Evolutionary conservation across 2,329 filamentous ascomycete genomes (phyloP), one percentile per base, ranked within the genome.

Genomic region (Colletotrichum tamarilloi): DNA sequence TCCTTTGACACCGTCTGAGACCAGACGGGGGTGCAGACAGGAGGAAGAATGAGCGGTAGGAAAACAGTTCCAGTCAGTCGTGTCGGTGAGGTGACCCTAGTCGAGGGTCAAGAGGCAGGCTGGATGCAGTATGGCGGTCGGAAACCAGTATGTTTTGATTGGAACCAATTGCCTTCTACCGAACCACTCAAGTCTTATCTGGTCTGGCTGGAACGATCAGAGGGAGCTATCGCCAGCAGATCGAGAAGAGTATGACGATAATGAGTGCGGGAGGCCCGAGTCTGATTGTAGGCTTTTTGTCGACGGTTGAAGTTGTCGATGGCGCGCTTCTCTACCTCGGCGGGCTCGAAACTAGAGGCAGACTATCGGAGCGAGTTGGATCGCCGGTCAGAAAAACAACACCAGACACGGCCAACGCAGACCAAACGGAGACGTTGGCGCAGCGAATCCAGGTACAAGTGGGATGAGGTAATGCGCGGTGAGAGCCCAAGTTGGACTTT

Each of bases 301-400:
- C 35, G 46, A 73, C 14, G 30, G 35, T 38, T 24, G 60, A 60
- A 57, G 60, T 52, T 66, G 46, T 66, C 56, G 71, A 62, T 30
- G 62, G 67, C 52, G 71, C 71, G 56, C 62, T 71, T 66, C 56
- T 56, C 53, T 52, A 22, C 35, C 49, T 71, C 59, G 56, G 71
- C 56, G 46, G 60, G 49, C 35, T 73, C 38, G 71, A 70, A 38
- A 24, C 71, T 73, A 66, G 56, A 67, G 56, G 60, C 35, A 65
- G 71, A 70, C 60, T 73, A 70, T 70, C 70, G 70, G 55, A 38
- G 58, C 42, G 46, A 57, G 32, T 64, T 73, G 59, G 66, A 56
- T 64, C 66, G 70, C 64, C 55, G 66, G 52, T 64, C 70, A 32
- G 26, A 55, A 64, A 73, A 64, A 69, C 55, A 56, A 55, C 9